A percentile compares a stretch with the other conserved stretches of the same genome.
Conservation (phyloP, 805 yeast genomes). For the Candida pseudoglaebosa region DNA sequence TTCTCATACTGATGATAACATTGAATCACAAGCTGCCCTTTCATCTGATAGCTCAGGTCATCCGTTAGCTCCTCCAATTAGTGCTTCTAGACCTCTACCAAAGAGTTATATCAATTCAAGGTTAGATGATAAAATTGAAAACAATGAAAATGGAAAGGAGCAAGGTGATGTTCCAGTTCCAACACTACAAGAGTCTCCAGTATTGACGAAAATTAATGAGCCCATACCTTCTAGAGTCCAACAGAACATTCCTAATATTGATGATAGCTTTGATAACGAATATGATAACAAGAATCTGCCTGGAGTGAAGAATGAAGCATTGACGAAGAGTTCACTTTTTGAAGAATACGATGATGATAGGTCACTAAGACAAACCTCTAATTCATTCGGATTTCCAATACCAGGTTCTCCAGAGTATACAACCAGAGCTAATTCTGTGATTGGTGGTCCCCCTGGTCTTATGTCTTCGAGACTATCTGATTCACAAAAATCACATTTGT, state of each 20-base stretch:
- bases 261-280: slow-evolving; percentile 28
- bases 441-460: slow-evolving; percentile 29
- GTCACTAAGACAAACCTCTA: slow-evolving; percentile 4
- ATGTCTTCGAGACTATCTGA: slow-evolving; percentile 40
- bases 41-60: background rate
- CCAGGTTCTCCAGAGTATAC: slow-evolving; percentile 44
- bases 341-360: slow-evolving; percentile 1
- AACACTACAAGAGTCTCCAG: background rate
- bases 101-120: no score
- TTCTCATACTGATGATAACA: no score
- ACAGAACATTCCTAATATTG: slow-evolving; percentile 18
- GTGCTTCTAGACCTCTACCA: no score
- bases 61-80: background rate
- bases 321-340: slow-evolving; percentile 4
- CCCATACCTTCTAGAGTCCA: background rate
- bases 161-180: background rate
- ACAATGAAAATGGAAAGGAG: background rate
- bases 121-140: background rate
- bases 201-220: background rate
- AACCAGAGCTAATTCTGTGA: slow-evolving; percentile 42
- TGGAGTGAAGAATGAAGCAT: slow-evolving; percentile 4
- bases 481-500: slow-evolving; percentile 41
- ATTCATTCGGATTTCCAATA: slow-evolving; percentile 35
- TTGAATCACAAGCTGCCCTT: no score
- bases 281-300: slow-evolving; percentile 11